A percentile compares a stretch with the other conserved stretches of the same genome.
Evolutionary conservation across 176 grass and related monocot species (phyloP).

Genomic region (Oryza punctata): DNA sequence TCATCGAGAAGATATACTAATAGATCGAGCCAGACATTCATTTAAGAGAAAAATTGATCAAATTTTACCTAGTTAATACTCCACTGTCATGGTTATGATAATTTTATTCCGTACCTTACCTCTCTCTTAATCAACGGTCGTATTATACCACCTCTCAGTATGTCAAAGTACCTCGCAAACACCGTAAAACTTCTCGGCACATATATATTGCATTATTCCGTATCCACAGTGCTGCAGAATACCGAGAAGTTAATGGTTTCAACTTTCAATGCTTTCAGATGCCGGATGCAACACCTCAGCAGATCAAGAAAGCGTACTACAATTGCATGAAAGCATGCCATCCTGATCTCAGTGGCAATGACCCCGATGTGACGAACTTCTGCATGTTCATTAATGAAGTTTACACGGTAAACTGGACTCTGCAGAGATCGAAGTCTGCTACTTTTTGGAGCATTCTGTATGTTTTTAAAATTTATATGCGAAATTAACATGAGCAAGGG

Average conservation of each 20-base stretch:
- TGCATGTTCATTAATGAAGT: constrained; percentile 99
- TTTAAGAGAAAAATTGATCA: too few relatives aligned
- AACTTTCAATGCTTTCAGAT: constrained; percentile 55
- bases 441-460: neutral
- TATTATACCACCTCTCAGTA: too few relatives aligned
- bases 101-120: too few relatives aligned
- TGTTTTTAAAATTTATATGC: constrained; percentile 2
- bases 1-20: too few relatives aligned
- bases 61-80: too few relatives aligned
- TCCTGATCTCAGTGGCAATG: constrained; percentile 93
- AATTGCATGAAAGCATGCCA: constrained; percentile 98
- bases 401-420: constrained; percentile 60
- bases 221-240: neutral
- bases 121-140: too few relatives aligned
- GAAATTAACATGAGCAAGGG: constrained; percentile 39
- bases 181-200: too few relatives aligned
- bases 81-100: too few relatives aligned
- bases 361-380: constrained; percentile 88
- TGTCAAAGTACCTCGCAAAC: too few relatives aligned
- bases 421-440: neutral
- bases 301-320: constrained; percentile 96
- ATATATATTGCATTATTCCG: neutral
- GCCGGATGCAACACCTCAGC: constrained; percentile 87
- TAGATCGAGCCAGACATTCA: too few relatives aligned
- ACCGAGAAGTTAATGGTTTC: neutral